Conservation (phyloP, 139 green algal species). For the Chlorella sp. region DNA sequence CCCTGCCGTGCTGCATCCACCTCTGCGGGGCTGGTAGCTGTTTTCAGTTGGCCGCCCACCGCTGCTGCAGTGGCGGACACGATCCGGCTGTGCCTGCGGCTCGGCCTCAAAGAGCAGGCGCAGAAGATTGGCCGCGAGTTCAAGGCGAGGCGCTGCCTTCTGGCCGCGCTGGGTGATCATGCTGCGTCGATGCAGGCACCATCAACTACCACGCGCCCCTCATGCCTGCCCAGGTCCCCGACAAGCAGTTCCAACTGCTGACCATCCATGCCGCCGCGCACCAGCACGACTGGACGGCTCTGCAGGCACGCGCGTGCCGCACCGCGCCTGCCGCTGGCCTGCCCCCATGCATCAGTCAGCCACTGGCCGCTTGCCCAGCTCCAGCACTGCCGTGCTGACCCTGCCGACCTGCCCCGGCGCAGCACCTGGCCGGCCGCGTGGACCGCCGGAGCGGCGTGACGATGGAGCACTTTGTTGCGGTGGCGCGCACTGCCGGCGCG, state of each 20-base stretch:
- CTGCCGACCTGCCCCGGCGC: too few relatives aligned
- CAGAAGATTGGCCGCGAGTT: constrained; percentile 29
- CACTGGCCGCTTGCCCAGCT: too few relatives aligned
- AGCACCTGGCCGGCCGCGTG: constrained; percentile 28
- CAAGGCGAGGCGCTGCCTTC: constrained; percentile 16
- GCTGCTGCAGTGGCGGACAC: constrained; percentile 32
- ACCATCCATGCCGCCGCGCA: neutral
- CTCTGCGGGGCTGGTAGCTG: too few relatives aligned
- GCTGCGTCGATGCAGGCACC: neutral
- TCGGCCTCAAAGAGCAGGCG: constrained; percentile 35
- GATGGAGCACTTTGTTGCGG: constrained; percentile 38
- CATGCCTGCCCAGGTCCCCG: constrained; percentile 6
- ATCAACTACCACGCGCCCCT: too few relatives aligned
- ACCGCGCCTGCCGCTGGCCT: too few relatives aligned
- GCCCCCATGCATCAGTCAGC: too few relatives aligned
- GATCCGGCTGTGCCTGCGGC: constrained; percentile 31
- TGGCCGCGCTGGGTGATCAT: neutral
- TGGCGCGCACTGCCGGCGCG: neutral
- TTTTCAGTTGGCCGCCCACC: too few relatives aligned
- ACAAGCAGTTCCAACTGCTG: constrained; percentile 32
- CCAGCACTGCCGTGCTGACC: too few relatives aligned
- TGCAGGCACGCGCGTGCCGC: too few relatives aligned
- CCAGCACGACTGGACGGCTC: constrained; percentile 31
- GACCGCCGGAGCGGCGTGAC: constrained; percentile 10
- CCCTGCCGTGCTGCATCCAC: too few relatives aligned